phyloP scores from a whole-genome alignment of 2,329 filamentous ascomycete genomes.

The Mycosphaerella sp. region DNA sequence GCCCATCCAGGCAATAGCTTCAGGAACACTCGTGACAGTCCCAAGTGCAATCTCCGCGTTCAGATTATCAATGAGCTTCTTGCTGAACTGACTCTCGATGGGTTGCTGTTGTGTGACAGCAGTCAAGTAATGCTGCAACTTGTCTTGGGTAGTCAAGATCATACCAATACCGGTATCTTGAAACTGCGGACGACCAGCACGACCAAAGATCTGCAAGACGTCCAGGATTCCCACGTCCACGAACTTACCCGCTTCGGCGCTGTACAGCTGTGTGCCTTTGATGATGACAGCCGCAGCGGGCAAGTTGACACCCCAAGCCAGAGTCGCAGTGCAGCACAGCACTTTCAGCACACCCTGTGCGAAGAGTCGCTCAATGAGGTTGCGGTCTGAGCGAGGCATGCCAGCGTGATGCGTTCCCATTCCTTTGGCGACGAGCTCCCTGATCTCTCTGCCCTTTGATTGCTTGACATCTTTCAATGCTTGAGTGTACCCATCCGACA shows the following conservation, averaged over 20 bases:
- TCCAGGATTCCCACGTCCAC: slow-evolving; percentile 94
- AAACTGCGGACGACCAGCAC: slow-evolving; percentile 94
- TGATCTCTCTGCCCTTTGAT: slow-evolving; percentile 76
- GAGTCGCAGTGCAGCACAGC: slow-evolving; percentile 93
- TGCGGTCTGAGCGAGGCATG: slow-evolving; percentile 89
- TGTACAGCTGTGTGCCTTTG: slow-evolving; percentile 97
- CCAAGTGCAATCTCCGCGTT: slow-evolving; percentile 92
- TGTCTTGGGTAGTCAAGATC: slow-evolving; percentile 95
- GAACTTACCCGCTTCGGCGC: slow-evolving; percentile 91
- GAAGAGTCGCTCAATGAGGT: slow-evolving; percentile 91
- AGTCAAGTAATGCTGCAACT: slow-evolving; percentile 80
- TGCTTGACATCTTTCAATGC: slow-evolving; percentile 79
- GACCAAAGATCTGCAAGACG: slow-evolving; percentile 95
- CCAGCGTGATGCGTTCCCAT: slow-evolving; percentile 95
- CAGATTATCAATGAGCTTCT: slow-evolving; percentile 89
- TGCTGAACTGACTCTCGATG: slow-evolving; percentile 93
- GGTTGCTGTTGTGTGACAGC: slow-evolving; percentile 94
- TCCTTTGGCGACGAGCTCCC: slow-evolving; percentile 83
- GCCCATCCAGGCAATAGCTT: slow-evolving; percentile 94
- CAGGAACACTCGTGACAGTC: slow-evolving; percentile 87
- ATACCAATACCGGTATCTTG: slow-evolving; percentile 97
- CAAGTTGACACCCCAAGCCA: slow-evolving; percentile 98
- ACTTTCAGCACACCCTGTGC: slow-evolving; percentile 90
- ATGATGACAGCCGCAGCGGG: slow-evolving; percentile 95
- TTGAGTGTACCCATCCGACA: slow-evolving; percentile 71